phyloP scores from a whole-genome alignment of 2,329 filamentous ascomycete species.

The Cladosporium austrohemisphaericum region DNA sequence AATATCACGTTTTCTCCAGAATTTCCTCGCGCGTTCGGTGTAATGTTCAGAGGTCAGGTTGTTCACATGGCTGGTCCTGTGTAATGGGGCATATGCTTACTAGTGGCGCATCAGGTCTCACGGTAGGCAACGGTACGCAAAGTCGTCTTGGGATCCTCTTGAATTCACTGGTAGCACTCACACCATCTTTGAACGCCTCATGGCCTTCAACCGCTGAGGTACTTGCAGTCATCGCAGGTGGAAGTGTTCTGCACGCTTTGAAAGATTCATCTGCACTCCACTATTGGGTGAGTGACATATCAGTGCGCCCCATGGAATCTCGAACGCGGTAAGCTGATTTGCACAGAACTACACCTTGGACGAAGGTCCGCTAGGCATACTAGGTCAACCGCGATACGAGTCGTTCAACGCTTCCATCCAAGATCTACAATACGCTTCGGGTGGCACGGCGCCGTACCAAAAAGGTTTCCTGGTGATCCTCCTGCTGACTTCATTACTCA shows the following conservation, averaged over 20 bases:
- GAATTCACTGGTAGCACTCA: too few species aligned
- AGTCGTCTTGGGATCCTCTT: too few species aligned
- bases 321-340: too few species aligned
- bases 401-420: constrained; percentile 61
- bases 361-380: too few species aligned
- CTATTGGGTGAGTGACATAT: neutral
- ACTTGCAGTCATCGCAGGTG: constrained; percentile 64
- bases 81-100: too few species aligned
- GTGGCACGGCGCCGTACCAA: constrained; percentile 59
- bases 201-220: constrained; percentile 69
- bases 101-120: too few species aligned
- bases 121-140: too few species aligned
- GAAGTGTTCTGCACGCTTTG: constrained; percentile 60
- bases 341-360: neutral
- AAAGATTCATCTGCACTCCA: constrained; percentile 56
- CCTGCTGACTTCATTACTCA: constrained; percentile 63
- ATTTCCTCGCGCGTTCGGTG: too few species aligned
- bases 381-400: constrained; percentile 47
- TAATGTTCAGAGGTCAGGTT: too few species aligned
- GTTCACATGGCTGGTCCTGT: too few species aligned
- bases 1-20: too few species aligned
- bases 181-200: constrained; percentile 48
- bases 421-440: constrained; percentile 67
- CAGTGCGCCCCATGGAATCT: too few species aligned
- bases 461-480: constrained; percentile 65